Evolutionary conservation across 2,329 filamentous ascomycete genomes (phyloP).

Genomic region (Fusarium illudens): DNA sequence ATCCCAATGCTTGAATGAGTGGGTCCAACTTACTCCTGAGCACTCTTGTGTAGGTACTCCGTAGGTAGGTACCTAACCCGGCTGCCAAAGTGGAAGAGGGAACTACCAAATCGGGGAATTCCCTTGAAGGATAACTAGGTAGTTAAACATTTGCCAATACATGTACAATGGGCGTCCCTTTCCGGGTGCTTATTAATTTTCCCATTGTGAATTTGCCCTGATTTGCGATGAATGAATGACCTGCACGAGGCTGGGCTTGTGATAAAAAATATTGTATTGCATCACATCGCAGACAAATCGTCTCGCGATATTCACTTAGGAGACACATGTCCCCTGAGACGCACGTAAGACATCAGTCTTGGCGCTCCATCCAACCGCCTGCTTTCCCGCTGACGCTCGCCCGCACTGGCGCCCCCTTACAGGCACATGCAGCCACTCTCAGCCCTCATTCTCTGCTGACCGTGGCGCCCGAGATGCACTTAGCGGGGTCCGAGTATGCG

Average conservation of each 20-base stretch:
- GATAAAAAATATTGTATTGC: constrained; percentile 10
- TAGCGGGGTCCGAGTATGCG: constrained; percentile 32
- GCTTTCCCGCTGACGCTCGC: constrained; percentile 16
- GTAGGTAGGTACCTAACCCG: no score
- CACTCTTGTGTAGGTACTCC: neutral
- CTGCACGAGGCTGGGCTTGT: constrained; percentile 15
- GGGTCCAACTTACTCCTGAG: constrained; percentile 1
- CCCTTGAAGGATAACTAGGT: neutral
- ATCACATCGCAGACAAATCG: constrained; percentile 1
- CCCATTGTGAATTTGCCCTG: neutral
- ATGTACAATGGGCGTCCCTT: neutral
- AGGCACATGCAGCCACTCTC: constrained; percentile 24
- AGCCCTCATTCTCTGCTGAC: constrained; percentile 19
- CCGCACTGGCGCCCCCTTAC: constrained; percentile 33
- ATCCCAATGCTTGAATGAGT: constrained; percentile 7
- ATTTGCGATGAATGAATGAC: neutral
- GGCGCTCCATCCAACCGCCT: constrained; percentile 9
- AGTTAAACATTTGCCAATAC: neutral
- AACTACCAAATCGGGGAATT: neutral
- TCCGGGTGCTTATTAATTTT: neutral
- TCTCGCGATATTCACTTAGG: constrained; percentile 28
- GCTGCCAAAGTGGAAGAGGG: neutral
- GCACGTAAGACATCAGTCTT: constrained; percentile 18
- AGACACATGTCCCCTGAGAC: constrained; percentile 8
- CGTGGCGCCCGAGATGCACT: constrained; percentile 15